phyloP scores from a whole-genome alignment of 768 basidiomycete genomes.

The Leccinum aurantiacum region DNA sequence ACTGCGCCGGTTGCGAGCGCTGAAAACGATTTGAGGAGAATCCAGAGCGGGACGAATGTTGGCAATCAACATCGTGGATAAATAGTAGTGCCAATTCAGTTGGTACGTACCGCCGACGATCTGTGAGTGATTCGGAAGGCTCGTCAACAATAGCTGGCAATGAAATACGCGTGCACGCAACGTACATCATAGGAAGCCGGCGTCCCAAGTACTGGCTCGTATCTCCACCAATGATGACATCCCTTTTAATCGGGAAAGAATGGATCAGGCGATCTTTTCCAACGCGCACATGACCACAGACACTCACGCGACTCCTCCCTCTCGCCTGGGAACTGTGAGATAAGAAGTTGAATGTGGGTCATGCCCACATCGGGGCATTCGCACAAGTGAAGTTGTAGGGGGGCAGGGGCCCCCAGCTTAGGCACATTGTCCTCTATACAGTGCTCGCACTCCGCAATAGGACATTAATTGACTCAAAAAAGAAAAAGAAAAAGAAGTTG shows the following conservation, averaged over 20 bases:
- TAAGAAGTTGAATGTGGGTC: conserved; percentile 60
- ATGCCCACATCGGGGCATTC: no score
- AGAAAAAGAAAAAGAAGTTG: conserved; percentile 56
- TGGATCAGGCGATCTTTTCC: not conserved
- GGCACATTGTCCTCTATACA: no score
- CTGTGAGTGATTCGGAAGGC: conserved; percentile 6
- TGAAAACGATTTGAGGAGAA: conserved; percentile 67
- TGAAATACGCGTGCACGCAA: not conserved
- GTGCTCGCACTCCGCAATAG: no score
- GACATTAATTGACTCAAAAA: no score
- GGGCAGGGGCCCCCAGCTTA: no score
- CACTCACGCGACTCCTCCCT: conserved; percentile 47
- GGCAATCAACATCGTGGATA: not conserved
- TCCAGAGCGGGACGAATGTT: conserved; percentile 79
- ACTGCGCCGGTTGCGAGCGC: conserved; percentile 81
- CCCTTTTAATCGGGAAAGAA: conserved; percentile 33
- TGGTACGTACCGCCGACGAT: conserved; percentile 26
- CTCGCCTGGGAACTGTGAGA: conserved; percentile 68
- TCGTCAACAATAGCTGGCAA: not conserved
- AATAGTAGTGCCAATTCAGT: not conserved
- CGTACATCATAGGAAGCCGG: conserved; percentile 69
- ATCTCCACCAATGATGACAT: conserved; percentile 71
- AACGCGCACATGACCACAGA: conserved; percentile 9
- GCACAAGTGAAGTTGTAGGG: no score
- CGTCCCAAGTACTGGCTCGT: conserved; percentile 77